Evolutionary conservation across 1,139 yeast species (phyloP), one percentile per base, ranked within the genome.

Genomic region (Nadsonia commutata): DNA sequence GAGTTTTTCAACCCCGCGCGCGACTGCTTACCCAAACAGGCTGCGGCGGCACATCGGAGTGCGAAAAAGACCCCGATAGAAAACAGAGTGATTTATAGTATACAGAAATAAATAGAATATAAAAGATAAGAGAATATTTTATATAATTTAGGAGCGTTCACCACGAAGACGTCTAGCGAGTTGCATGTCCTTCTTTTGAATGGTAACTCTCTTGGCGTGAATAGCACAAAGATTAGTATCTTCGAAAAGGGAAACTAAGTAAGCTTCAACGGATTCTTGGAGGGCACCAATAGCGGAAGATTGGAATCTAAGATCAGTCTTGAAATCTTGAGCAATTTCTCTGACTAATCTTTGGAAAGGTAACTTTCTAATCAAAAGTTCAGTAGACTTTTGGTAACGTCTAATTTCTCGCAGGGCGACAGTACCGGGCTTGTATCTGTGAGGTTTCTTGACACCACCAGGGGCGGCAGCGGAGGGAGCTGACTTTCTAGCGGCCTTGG

Each of bases 401-500:
- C 96, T 85, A 65, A 88, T 88, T 76, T 88, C 97, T 82, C 96
- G 88, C 67, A 88, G 82, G 61, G 97, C 97, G 64, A 88, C 96
- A 65, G 96, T 88, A 86, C 97, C 97, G 69, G 97, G 97, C 90
- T 86, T 88, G 76, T 86, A 88, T 82, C 97, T 85, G 85, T 88
- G 97, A 58, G 96, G 96, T 78, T 88, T 88, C 88, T 88, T 88
- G 67, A 88, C 96, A 80, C 96, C 97, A 68, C 96, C 96, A 55
- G 95, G 79, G 54, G 95, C 75, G 74, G 94, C 90, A 46, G 62
- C 49, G 43, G 60, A 51, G 39, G 66, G 65, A 49, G 96, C 96
- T 47, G 97, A 86, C 73, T 88, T 88, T 79, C 97, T 82, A 59
- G 97, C 96, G 61, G 95, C 96, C 82, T 88, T 88, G 57, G 96